These are phyloP conservation scores for Candida coquimbonensis DNA, from an alignment of 805 yeast genomes.

Conservation along the genomic window DNA sequence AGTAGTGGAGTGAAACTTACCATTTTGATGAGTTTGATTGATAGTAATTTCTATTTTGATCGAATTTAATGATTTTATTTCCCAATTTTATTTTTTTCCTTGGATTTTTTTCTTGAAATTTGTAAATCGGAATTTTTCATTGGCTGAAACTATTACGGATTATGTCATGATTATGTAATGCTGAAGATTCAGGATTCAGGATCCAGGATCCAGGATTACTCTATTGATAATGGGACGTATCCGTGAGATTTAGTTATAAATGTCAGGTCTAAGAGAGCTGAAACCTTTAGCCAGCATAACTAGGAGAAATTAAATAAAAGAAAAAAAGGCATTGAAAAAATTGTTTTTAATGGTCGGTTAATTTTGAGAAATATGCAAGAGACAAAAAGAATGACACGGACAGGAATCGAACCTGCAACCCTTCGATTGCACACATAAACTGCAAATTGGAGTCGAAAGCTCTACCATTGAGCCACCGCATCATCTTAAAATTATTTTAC, in stretches of 20 bases:
- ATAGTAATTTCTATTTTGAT: neutral
- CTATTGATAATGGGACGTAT: too few species aligned
- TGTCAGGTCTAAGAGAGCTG: neutral
- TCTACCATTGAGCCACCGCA: slow-evolving; percentile 78
- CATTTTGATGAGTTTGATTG: neutral
- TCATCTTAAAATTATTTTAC: slow-evolving; percentile 25
- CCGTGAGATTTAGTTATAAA: too few species aligned
- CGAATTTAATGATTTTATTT: neutral
- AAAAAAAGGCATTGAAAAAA: too few species aligned
- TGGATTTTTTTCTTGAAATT: slow-evolving; percentile 7
- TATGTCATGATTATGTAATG: neutral
- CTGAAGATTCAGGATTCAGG: too few species aligned
- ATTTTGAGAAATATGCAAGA: neutral
- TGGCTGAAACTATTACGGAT: slow-evolving; percentile 5
- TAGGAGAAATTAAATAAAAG: neutral
- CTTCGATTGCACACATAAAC: slow-evolving; percentile 48
- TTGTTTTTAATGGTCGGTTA: too few species aligned
- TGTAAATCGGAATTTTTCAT: slow-evolving; percentile 11
- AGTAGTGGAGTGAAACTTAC: neutral
- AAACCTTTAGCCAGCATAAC: neutral
- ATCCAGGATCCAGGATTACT: too few species aligned
- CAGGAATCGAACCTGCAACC: slow-evolving; percentile 88
- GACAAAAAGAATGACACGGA: slow-evolving; percentile 53
- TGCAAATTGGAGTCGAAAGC: slow-evolving; percentile 65
- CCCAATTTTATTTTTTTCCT: neutral